A percentile compares a stretch with the other conserved stretches of the same genome.
These are phyloP conservation scores for Kalmusia sp. DNA, from an alignment of 2,329 filamentous ascomycete genomes.

Conservation along the genomic window DNA sequence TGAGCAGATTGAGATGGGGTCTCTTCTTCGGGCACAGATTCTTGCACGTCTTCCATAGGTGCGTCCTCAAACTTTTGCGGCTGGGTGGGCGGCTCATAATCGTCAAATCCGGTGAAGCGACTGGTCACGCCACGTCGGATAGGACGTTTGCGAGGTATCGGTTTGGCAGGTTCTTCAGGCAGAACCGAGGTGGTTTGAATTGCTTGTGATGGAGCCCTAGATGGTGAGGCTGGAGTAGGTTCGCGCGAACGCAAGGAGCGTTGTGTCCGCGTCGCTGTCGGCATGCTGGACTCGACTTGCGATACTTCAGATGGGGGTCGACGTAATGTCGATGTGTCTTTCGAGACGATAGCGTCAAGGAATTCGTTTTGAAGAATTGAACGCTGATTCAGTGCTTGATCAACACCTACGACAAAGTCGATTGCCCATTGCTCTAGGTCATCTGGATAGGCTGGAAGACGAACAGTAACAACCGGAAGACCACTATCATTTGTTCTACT, in stretches of 20 bases:
- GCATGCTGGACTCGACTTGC: conserved; percentile 25
- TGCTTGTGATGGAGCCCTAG: conserved; percentile 24
- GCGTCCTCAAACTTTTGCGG: conserved; percentile 34
- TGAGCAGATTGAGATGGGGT: conserved; percentile 25
- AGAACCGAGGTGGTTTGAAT: conserved; percentile 21
- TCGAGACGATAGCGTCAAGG: conserved; percentile 84
- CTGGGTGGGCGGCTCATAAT: conserved; percentile 50
- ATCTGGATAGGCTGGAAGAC: conserved; percentile 60
- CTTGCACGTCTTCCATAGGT: conserved; percentile 34
- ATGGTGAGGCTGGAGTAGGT: conserved; percentile 23
- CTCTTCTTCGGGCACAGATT: conserved; percentile 18
- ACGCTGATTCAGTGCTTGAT: conserved; percentile 76
- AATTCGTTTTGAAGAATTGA: conserved; percentile 91
- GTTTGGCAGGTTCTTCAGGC: conserved; percentile 28
- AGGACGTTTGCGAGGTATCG: conserved; percentile 38
- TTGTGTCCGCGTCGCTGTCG: conserved; percentile 17
- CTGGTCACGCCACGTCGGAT: conserved; percentile 46
- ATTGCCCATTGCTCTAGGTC: conserved; percentile 70
- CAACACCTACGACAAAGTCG: conserved; percentile 72
- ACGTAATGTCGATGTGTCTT: conserved; percentile 75
- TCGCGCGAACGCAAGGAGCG: conserved; percentile 23
- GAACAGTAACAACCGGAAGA: conserved; percentile 79
- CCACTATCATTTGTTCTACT: conserved; percentile 69
- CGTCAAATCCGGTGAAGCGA: conserved; percentile 78
- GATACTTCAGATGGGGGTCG: conserved; percentile 63